Evolutionary conservation across 495 filamentous ascomycete genomes (phyloP).

Genomic region (Baudoinia panamericana): DNA sequence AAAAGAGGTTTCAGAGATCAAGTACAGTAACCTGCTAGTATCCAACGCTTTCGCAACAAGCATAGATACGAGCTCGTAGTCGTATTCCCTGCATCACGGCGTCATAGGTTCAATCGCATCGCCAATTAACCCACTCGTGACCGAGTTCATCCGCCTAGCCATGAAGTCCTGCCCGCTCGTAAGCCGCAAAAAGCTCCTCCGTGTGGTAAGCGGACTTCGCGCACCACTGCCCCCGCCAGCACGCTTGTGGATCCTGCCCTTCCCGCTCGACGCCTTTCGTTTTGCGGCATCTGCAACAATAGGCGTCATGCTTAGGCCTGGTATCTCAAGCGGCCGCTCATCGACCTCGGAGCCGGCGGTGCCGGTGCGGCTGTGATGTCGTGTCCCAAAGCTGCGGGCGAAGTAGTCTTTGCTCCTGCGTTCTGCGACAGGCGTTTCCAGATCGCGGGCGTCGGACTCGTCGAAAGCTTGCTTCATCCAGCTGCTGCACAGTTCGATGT

Average conservation of each 20-base stretch:
- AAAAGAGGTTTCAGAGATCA: no score
- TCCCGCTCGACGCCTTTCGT: constrained; percentile 22
- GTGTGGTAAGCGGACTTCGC: constrained; percentile 21
- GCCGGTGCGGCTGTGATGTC: constrained; percentile 1
- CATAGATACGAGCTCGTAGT: no score
- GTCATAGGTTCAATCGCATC: constrained; percentile 4
- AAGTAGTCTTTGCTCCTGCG: constrained; percentile 20
- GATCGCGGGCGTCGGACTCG: constrained; percentile 2
- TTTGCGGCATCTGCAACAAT: constrained; percentile 2
- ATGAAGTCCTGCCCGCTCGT: constrained; percentile 76
- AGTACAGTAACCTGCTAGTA: no score
- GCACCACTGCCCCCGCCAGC: constrained; percentile 25
- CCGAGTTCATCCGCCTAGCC: constrained; percentile 68
- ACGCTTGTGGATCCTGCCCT: constrained; percentile 24
- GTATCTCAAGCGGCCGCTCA: constrained; percentile 70
- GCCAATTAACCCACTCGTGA: constrained; percentile 69
- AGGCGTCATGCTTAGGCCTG: constrained; percentile 22
- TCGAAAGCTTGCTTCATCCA: constrained; percentile 67
- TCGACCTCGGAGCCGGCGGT: constrained; percentile 66
- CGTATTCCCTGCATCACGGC: no score
- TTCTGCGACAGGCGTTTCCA: constrained; percentile 5
- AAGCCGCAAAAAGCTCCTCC: constrained; percentile 54
- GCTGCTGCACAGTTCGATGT: constrained; percentile 55
- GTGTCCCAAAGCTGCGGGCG: no score
- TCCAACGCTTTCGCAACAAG: no score